phyloP scores from a whole-genome alignment of 768 basidiomycete genomes.

The Boletus eberwhitei region DNA sequence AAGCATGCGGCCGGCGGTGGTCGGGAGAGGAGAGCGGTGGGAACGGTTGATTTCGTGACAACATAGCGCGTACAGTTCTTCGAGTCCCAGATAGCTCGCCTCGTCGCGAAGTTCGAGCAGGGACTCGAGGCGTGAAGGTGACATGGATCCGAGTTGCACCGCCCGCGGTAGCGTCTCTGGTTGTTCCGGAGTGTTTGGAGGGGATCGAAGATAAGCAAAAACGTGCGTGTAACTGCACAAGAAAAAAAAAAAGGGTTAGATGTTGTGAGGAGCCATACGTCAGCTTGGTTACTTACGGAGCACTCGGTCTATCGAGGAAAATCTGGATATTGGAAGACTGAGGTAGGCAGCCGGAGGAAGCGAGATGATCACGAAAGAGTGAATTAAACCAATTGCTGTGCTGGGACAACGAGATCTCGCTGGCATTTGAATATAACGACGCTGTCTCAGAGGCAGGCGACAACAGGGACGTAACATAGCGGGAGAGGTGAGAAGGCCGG shows the following conservation, averaged over 20 bases:
- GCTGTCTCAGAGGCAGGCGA: conserved; percentile 43
- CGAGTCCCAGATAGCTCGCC: conserved; percentile 69
- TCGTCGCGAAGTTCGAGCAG: conserved; percentile 79
- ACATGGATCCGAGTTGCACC: conserved; percentile 46
- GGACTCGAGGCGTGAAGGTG: conserved; percentile 52
- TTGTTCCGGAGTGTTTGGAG: conserved; percentile 41
- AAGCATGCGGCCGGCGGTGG: conserved; percentile 38
- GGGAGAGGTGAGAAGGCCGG: conserved; percentile 62
- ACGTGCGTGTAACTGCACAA: conserved; percentile 63
- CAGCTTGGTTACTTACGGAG: conserved; percentile 55
- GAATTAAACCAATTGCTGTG: conserved; percentile 39
- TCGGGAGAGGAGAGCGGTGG: conserved; percentile 36
- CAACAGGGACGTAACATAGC: conserved; percentile 50
- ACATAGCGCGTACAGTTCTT: conserved; percentile 62
- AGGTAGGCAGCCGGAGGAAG: conserved; percentile 52
- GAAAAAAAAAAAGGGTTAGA: background rate
- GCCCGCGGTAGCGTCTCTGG: conserved; percentile 59
- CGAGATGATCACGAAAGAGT: conserved; percentile 60
- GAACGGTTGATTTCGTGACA: conserved; percentile 58
- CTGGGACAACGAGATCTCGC: conserved; percentile 31
- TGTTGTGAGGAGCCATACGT: background rate
- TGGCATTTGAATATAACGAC: conserved; percentile 54
- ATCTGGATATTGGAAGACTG: conserved; percentile 55
- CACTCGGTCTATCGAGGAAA: conserved; percentile 77
- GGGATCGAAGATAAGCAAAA: conserved; percentile 66